These are phyloP conservation scores for Phylloporus scabripes DNA, from an alignment of 768 basidiomycete species.

Conservation along the genomic window DNA sequence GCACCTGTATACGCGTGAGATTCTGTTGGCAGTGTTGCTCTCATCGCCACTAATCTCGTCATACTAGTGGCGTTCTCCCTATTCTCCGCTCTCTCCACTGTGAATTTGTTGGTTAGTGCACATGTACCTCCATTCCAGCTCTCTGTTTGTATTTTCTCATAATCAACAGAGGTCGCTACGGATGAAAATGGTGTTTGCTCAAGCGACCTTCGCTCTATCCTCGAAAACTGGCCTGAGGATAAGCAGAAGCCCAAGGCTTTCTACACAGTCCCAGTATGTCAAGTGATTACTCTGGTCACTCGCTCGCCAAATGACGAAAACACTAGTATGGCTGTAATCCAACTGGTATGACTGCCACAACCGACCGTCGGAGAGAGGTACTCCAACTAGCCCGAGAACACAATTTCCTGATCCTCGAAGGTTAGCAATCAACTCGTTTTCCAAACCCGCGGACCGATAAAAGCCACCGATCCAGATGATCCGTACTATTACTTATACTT, in stretches of 20 bases:
- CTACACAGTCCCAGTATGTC: conserved; percentile 71
- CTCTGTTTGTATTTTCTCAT: conserved; percentile 3
- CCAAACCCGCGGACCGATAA: not conserved
- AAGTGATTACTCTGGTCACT: conserved; percentile 7
- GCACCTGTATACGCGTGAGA: conserved; percentile 72
- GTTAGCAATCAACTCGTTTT: conserved; percentile 30
- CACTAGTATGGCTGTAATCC: conserved; percentile 80
- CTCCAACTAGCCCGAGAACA: conserved; percentile 66
- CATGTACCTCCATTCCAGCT: not conserved
- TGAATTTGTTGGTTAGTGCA: conserved; percentile 50
- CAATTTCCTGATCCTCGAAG: conserved; percentile 82
- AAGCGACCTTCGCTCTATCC: conserved; percentile 50
- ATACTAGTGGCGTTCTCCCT: conserved; percentile 57
- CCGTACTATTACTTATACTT: conserved; percentile 80
- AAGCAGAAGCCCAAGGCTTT: conserved; percentile 72
- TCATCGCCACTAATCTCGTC: conserved; percentile 7
- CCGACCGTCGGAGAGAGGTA: conserved; percentile 64
- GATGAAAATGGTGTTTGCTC: conserved; percentile 70
- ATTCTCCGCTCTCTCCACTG: conserved; percentile 52
- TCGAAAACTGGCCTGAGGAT: conserved; percentile 69
- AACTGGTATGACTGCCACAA: conserved; percentile 71
- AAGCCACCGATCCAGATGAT: conserved; percentile 48
- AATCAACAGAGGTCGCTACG: conserved; percentile 62
- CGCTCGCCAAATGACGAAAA: not conserved
- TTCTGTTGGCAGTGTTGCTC: conserved; percentile 10